A percentile compares a stretch with the other conserved stretches of the same genome.
These are phyloP conservation scores for Talaromyces atroroseus DNA, from an alignment of 2,329 filamentous ascomycete species.

Conservation along the genomic window DNA sequence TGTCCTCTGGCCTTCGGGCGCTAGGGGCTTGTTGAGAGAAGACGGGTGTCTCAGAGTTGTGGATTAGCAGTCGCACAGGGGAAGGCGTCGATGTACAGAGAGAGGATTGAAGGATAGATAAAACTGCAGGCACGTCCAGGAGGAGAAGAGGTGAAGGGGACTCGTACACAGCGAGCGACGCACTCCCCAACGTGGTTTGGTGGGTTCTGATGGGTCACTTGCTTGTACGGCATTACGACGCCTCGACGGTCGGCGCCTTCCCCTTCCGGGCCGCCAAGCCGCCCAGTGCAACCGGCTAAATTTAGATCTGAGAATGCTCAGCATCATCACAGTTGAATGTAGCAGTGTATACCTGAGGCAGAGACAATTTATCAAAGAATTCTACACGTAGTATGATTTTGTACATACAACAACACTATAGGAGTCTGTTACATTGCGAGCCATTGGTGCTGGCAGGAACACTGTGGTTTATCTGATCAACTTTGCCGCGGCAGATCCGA, in stretches of 20 bases:
- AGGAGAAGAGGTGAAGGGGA: not conserved
- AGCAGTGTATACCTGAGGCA: too few species aligned
- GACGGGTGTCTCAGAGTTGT: not conserved
- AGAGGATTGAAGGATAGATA: not conserved
- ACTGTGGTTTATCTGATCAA: not conserved
- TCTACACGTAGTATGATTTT: too few species aligned
- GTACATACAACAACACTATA: too few species aligned
- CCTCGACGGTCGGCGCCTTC: slow-evolving; percentile 7
- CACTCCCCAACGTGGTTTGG: slow-evolving; percentile 12
- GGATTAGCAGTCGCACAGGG: not conserved
- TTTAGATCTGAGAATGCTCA: slow-evolving; percentile 4
- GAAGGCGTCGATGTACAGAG: not conserved
- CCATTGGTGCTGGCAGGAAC: too few species aligned
- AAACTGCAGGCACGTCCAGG: too few species aligned
- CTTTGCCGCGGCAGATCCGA: not conserved
- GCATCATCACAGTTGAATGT: too few species aligned
- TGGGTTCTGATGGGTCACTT: slow-evolving; percentile 1
- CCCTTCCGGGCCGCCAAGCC: slow-evolving; percentile 10
- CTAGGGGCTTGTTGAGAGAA: not conserved
- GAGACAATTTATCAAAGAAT: too few species aligned
- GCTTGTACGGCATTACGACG: slow-evolving; percentile 9
- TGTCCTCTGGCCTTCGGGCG: too few species aligned
- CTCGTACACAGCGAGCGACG: not conserved
- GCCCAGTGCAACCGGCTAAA: slow-evolving; percentile 4
- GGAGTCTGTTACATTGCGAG: not conserved